Conservation (phyloP, 1,284 basidiomycete species). For the Trametes hirsuta region DNA sequence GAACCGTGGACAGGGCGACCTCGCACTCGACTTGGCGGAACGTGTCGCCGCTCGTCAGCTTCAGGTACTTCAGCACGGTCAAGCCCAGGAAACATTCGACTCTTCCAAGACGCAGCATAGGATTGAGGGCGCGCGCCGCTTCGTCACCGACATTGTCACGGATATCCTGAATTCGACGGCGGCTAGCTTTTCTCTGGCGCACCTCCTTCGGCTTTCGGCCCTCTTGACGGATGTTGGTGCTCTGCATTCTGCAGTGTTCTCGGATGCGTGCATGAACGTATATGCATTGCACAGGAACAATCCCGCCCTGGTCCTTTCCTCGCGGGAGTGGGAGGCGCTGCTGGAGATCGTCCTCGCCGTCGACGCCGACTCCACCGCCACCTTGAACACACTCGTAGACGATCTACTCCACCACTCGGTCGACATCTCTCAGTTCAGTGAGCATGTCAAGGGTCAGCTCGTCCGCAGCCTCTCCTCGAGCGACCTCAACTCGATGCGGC, state of each 20-base stretch:
- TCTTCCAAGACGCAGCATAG: constrained; percentile 20
- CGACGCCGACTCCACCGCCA: constrained; percentile 18
- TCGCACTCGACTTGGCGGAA: constrained; percentile 18
- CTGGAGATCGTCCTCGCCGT: constrained; percentile 27
- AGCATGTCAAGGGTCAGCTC: constrained; percentile 20
- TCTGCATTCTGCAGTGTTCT: constrained; percentile 14
- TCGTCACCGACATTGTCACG: constrained; percentile 17
- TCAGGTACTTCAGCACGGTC: constrained; percentile 19
- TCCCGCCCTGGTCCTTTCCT: constrained; percentile 27
- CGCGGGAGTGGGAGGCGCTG: constrained; percentile 36
- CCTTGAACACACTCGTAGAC: constrained; percentile 24
- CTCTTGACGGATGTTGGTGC: constrained; percentile 22
- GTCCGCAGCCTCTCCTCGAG: constrained; percentile 19
- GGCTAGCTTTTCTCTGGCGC: constrained; percentile 8
- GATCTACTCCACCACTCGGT: constrained; percentile 23
- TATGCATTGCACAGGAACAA: constrained; percentile 34
- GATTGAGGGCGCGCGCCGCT: constrained; percentile 24
- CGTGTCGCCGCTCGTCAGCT: constrained; percentile 21
- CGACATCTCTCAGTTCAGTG: constrained; percentile 22
- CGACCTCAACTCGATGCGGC: constrained; percentile 19
- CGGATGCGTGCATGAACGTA: constrained; percentile 27
- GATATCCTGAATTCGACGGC: constrained; percentile 4
- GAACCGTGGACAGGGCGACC: constrained; percentile 14
- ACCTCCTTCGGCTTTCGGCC: constrained; percentile 20
- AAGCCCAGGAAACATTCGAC: constrained; percentile 15